phyloP scores from a whole-genome alignment of 768 basidiomycete genomes.

The Pisolithus microcarpus region DNA sequence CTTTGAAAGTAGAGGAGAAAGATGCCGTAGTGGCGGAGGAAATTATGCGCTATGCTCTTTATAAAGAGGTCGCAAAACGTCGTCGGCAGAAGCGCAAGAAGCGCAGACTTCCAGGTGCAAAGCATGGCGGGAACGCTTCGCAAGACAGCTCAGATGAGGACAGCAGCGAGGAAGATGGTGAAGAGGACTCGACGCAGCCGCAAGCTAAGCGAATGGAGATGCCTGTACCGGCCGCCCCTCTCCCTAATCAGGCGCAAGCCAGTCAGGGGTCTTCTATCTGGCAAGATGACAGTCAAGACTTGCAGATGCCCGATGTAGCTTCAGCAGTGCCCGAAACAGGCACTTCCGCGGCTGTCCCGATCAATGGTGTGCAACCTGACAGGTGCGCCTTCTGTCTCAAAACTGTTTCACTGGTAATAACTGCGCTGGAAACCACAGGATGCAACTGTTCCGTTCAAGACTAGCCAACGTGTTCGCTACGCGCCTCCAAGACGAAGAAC shows the following conservation, averaged over 20 bases:
- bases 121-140: conserved; percentile 45
- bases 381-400: conserved; percentile 39
- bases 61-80: conserved; percentile 91
- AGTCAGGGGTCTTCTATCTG: conserved; percentile 50
- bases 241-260: conserved; percentile 18
- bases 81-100: conserved; percentile 64
- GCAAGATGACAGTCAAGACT: conserved; percentile 63
- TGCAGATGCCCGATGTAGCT: conserved; percentile 47
- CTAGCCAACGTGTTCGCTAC: conserved; percentile 67
- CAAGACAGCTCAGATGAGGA: conserved; percentile 34
- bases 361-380: conserved; percentile 44
- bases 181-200: neutral
- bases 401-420: neutral
- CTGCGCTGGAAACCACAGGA: conserved; percentile 33
- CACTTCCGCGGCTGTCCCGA: conserved; percentile 27
- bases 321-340: conserved; percentile 29
- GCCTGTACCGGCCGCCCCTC: conserved; percentile 31
- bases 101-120: conserved; percentile 61
- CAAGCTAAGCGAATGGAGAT: conserved; percentile 40
- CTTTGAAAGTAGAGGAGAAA: conserved; percentile 69
- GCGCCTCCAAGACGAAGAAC: conserved; percentile 67
- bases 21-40: conserved; percentile 91
- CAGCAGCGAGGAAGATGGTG: conserved; percentile 37
- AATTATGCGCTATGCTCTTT: conserved; percentile 94
- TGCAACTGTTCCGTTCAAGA: conserved; percentile 73